Evolutionary conservation across 495 filamentous ascomycete species (phyloP), one percentile per base, ranked within the genome.

Genomic region (Evernia prunastri): DNA sequence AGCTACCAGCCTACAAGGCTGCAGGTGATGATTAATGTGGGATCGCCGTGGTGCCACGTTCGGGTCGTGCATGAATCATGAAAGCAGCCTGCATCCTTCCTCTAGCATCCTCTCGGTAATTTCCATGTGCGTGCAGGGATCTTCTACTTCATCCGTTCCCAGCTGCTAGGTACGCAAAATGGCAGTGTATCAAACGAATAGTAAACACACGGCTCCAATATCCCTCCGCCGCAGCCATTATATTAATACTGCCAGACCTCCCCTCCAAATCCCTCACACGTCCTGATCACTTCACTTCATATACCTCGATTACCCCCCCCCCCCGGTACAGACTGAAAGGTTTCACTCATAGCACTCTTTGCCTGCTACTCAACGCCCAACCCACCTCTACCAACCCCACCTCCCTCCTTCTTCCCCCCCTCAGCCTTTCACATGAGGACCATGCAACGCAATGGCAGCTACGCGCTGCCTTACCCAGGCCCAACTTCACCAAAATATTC

Each of bases 401-500:
- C 33, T 25, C 51, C n/a, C 23, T 58, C 49, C 25, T 49, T 27
- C 25, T 40, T 58, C 47, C 65, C 45, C 11, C 27, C 47, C 43
- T 37, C n/a, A 59, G 35, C 57, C 57, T 45, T 40, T n/a, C 59
- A 43, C 51, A 64, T 64, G 62, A 29, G 35, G 20, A 71, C 49
- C 45, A 71, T 71, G 69, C 69, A 71, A 58, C 67, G 62, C 47
- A 60, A 60, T 18, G 54, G 59, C 58, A 67, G 56, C 37, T 67
- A 67, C 60, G 45, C 69, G 33, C 61, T 57, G 54, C 56, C 69
- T n/a, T 68, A 68, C 61, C 35, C 59, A 51, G 58, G 47, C 58
- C 72, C 73, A 40, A 70, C 77, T 58, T 70, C 72, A 64, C 74
- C 89, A 51, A 84, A 87, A 66, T 85, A 87, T 67, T 85, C 84